Conservation (phyloP, 805 yeast genomes). For the Candida qinlingensis region DNA sequence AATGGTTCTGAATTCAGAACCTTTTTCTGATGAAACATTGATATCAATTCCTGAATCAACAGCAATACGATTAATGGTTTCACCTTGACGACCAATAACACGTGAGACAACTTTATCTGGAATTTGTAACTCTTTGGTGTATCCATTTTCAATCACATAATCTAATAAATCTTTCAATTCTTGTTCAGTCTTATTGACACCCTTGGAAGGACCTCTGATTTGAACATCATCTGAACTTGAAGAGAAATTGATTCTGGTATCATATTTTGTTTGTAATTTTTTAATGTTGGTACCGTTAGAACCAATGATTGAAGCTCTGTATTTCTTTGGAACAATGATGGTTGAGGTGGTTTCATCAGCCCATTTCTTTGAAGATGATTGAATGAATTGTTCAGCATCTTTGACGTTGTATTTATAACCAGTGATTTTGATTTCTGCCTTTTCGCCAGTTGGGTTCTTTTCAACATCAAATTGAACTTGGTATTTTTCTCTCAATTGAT, state of each 20-base stretch:
- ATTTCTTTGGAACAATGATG: slow-evolving; percentile 67
- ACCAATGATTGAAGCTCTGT: slow-evolving; percentile 81
- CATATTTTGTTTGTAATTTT: slow-evolving; percentile 83
- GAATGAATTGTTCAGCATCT: slow-evolving; percentile 58
- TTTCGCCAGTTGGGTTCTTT: slow-evolving; percentile 40
- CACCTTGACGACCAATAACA: slow-evolving; percentile 88
- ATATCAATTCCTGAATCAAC: slow-evolving; percentile 49
- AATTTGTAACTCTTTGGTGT: slow-evolving; percentile 54
- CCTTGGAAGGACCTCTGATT: slow-evolving; percentile 86
- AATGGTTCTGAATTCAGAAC: slow-evolving; percentile 51
- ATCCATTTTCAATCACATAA: slow-evolving; percentile 84
- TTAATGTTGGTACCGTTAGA: slow-evolving; percentile 73
- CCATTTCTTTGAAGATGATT: slow-evolving; percentile 61
- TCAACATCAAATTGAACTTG: slow-evolving; percentile 74
- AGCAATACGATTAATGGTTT: slow-evolving; percentile 72
- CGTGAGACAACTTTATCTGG: slow-evolving; percentile 74
- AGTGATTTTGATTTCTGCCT: slow-evolving; percentile 50
- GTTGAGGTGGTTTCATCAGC: slow-evolving; percentile 73
- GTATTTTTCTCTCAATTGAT: slow-evolving; percentile 62
- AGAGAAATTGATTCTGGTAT: slow-evolving; percentile 77
- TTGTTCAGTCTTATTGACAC: slow-evolving; percentile 76
- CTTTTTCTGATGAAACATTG: slow-evolving; percentile 39
- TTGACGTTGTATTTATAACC: slow-evolving; percentile 80
- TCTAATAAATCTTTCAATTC: slow-evolving; percentile 79
- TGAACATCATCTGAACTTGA: slow-evolving; percentile 52